A percentile compares a stretch with the other conserved stretches of the same genome.
Conservation (phyloP, 176 grass and related monocot species). For the Ensete glaucum region DNA sequence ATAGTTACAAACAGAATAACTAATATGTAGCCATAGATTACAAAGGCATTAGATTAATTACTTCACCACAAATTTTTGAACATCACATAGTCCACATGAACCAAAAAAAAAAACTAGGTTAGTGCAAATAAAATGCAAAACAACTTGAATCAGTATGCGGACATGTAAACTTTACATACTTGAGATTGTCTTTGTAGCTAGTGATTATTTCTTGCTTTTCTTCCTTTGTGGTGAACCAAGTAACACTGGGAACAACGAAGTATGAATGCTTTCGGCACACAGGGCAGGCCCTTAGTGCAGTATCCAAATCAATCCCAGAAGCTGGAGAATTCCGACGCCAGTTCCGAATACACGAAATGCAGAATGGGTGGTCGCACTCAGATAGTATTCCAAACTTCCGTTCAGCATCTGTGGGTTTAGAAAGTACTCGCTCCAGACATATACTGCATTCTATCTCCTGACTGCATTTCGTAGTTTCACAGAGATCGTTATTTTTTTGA, state of each 20-base stretch:
- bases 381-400: slow-evolving; percentile 73
- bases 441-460: slow-evolving; percentile 77
- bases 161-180: neutral
- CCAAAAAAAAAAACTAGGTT: neutral
- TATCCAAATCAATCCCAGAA: slow-evolving; percentile 68
- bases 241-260: slow-evolving; percentile 68
- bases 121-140: neutral
- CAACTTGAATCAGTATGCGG: neutral
- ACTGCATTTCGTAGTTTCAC: slow-evolving; percentile 53
- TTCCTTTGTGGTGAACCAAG: slow-evolving; percentile 64
- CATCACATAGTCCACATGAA: neutral
- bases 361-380: slow-evolving; percentile 79
- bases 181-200: slow-evolving; percentile 76
- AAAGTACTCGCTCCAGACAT: slow-evolving; percentile 74
- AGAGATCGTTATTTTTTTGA: slow-evolving; percentile 46
- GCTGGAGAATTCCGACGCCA: slow-evolving; percentile 71
- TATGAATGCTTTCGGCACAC: slow-evolving; percentile 61
- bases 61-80: no score
- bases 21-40: neutral
- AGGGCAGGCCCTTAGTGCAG: slow-evolving; percentile 66
- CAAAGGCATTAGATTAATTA: no score
- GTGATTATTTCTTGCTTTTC: slow-evolving; percentile 72
- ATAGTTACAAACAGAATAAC: neutral
- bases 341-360: slow-evolving; percentile 76
- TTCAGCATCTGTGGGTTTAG: slow-evolving; percentile 54